Evolutionary conservation across 495 filamentous ascomycete genomes (phyloP).

Genomic region (Eremomyces bilateralis): DNA sequence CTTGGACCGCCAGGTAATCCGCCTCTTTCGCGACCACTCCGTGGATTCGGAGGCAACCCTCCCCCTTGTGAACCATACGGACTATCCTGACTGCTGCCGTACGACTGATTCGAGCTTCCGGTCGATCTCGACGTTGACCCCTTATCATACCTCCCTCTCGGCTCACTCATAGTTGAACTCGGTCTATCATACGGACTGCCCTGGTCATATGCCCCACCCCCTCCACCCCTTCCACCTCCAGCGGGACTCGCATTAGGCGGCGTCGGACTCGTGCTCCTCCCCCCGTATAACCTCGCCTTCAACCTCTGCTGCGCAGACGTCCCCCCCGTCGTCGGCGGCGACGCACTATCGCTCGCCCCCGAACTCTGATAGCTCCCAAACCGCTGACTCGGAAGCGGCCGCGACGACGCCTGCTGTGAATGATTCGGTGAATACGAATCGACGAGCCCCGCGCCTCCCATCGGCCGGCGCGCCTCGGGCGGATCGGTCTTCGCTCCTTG

Average conservation of each 20-base stretch:
- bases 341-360: slow-evolving; percentile 13
- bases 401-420: slow-evolving; percentile 12
- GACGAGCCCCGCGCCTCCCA: slow-evolving; percentile 9
- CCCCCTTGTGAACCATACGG: neutral
- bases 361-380: slow-evolving; percentile 45
- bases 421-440: slow-evolving; percentile 9
- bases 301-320: slow-evolving; percentile 41
- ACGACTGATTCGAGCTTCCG: neutral
- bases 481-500: slow-evolving; percentile 3
- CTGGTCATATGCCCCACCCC: neutral
- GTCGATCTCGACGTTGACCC: neutral
- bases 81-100: neutral
- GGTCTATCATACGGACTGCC: neutral
- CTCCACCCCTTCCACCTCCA: neutral
- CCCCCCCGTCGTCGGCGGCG: slow-evolving; percentile 24
- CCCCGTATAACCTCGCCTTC: slow-evolving; percentile 41
- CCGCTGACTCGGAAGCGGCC: slow-evolving; percentile 48
- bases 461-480: slow-evolving; percentile 7
- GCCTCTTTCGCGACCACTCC: too few relatives aligned
- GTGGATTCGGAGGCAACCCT: too few relatives aligned
- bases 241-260: neutral
- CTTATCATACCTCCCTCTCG: neutral
- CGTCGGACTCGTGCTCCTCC: slow-evolving; percentile 11
- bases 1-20: neutral
- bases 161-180: neutral